Conservation (phyloP, 1,284 basidiomycete genomes). For the Marasmius oreades region DNA sequence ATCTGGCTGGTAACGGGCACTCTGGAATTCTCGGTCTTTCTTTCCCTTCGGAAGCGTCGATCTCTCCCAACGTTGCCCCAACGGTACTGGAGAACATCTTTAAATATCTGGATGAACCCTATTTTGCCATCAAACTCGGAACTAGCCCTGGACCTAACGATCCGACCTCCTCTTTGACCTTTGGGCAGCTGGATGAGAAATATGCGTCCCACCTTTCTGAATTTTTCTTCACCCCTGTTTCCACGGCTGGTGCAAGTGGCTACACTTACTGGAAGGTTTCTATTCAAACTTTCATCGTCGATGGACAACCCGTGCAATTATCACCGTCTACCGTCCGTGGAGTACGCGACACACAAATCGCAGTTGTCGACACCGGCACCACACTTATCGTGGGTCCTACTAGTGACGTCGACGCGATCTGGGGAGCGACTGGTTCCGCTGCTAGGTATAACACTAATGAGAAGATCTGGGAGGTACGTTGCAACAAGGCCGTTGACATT, state of each 20-base stretch:
- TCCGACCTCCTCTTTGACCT: constrained; percentile 44
- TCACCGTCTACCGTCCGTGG: constrained; percentile 45
- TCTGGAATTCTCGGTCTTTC: constrained; percentile 57
- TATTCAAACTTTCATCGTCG: constrained; percentile 41
- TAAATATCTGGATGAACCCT: constrained; percentile 34
- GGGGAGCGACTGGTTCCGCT: constrained; percentile 38
- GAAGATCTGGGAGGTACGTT: constrained; percentile 48
- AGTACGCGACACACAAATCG: constrained; percentile 36
- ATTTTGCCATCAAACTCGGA: constrained; percentile 51
- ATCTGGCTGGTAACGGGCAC: constrained; percentile 43
- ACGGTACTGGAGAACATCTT: constrained; percentile 50
- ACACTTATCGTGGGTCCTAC: constrained; percentile 54
- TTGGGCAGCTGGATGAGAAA: constrained; percentile 44
- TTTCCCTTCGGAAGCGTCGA: constrained; percentile 47
- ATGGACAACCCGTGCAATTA: constrained; percentile 35
- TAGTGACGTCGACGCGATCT: constrained; percentile 48
- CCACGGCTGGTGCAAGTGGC: constrained; percentile 29
- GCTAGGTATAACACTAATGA: constrained; percentile 34
- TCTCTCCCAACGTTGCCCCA: constrained; percentile 38
- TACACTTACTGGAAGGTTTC: constrained; percentile 62
- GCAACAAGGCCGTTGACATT: constrained; percentile 43
- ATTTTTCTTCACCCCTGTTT: constrained; percentile 41
- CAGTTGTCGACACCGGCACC: constrained; percentile 56
- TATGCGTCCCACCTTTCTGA: constrained; percentile 32
- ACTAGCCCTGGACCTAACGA: constrained; percentile 25